These are phyloP conservation scores for Mycena sanguinolenta DNA, from an alignment of 768 basidiomycete species.

Conservation along the genomic window DNA sequence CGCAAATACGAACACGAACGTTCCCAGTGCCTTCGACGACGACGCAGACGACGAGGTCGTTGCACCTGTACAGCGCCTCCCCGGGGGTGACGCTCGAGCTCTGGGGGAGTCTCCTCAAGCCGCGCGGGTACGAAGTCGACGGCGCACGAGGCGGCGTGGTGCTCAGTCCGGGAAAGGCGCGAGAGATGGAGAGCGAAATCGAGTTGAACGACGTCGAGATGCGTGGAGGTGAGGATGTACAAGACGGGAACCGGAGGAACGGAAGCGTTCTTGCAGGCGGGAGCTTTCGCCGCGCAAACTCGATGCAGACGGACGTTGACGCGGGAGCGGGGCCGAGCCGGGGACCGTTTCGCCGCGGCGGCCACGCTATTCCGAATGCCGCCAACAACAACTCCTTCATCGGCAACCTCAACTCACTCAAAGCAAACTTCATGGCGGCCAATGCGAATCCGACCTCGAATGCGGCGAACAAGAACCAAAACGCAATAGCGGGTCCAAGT, in stretches of 20 bases:
- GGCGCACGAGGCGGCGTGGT: conserved; percentile 66
- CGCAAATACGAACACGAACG: background rate
- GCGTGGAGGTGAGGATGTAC: conserved; percentile 19
- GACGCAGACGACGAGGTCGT: conserved; percentile 56
- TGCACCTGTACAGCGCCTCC: conserved; percentile 68
- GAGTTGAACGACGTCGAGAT: conserved; percentile 33
- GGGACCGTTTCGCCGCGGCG: conserved; percentile 24
- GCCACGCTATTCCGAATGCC: background rate
- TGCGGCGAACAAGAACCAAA: background rate
- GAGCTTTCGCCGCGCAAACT: conserved; percentile 72
- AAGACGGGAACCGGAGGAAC: too few species aligned
- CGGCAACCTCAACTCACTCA: too few species aligned
- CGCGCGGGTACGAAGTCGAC: conserved; percentile 73
- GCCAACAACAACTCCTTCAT: background rate
- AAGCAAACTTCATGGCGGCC: too few species aligned
- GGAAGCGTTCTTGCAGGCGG: conserved; percentile 61
- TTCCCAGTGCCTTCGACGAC: conserved; percentile 36
- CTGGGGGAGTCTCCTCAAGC: conserved; percentile 77
- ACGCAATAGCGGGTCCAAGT: background rate
- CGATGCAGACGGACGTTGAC: conserved; percentile 56
- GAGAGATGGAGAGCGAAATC: conserved; percentile 37
- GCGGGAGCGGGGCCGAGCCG: conserved; percentile 35
- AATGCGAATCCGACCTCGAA: too few species aligned
- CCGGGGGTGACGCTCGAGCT: conserved; percentile 74
- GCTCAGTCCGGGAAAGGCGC: conserved; percentile 68